phyloP scores from a whole-genome alignment of 1,284 basidiomycete genomes.

The Tetrapyrgos nigripes region DNA sequence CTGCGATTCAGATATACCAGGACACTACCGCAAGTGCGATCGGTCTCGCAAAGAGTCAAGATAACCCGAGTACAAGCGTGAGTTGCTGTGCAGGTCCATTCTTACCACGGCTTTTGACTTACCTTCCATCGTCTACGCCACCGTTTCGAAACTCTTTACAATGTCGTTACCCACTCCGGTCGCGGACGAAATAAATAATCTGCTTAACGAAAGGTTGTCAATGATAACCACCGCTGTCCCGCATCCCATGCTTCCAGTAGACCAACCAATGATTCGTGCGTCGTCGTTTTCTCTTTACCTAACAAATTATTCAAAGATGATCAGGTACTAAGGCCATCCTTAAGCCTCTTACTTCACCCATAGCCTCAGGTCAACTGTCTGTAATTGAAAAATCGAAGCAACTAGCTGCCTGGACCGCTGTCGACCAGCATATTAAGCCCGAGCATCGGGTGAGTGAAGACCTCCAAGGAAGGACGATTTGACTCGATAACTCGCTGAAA shows the following conservation, averaged over 20 bases:
- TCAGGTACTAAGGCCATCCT: constrained; percentile 7
- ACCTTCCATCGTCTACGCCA: not conserved
- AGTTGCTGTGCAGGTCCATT: not conserved
- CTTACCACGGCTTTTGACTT: not conserved
- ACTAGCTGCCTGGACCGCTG: constrained; percentile 93
- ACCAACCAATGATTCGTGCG: constrained; percentile 9
- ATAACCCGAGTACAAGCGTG: not conserved
- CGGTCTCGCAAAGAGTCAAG: not conserved
- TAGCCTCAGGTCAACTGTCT: constrained; percentile 32
- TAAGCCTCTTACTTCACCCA: constrained; percentile 31
- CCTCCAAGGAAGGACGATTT: not conserved
- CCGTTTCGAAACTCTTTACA: not conserved
- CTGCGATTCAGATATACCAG: not conserved
- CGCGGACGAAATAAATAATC: constrained; percentile 7
- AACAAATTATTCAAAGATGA: not conserved
- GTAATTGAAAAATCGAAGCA: constrained; percentile 83
- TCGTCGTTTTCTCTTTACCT: not conserved
- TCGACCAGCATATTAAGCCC: constrained; percentile 87
- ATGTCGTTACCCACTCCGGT: not conserved
- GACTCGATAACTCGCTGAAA: constrained; percentile 37
- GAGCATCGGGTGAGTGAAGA: constrained; percentile 76
- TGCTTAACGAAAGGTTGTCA: constrained; percentile 14
- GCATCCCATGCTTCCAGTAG: constrained; percentile 3
- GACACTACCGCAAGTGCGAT: not conserved
- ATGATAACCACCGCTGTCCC: constrained; percentile 17